phyloP scores from a whole-genome alignment of 2,329 filamentous ascomycete species.

The Monilinia polystroma region DNA sequence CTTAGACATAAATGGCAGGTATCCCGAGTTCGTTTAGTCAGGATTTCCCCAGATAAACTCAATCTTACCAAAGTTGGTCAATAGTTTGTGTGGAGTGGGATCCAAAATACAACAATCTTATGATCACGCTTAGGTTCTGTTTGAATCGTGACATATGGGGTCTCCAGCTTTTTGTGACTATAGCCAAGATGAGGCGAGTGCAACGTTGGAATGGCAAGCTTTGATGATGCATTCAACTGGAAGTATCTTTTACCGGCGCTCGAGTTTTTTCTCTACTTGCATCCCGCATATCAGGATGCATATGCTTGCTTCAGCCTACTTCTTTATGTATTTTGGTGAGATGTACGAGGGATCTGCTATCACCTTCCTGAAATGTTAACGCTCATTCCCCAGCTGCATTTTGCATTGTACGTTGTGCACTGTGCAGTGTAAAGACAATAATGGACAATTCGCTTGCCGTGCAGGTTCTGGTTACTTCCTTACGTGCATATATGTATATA shows the following conservation, averaged over 20 bases:
- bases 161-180: not conserved
- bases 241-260: not conserved
- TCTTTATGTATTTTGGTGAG: not conserved
- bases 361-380: conserved; percentile 6
- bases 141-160: not conserved
- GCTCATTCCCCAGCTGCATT: not conserved
- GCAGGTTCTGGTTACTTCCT: not conserved
- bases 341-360: conserved; percentile 1
- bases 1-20: not conserved
- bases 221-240: not conserved
- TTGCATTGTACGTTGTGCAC: not conserved
- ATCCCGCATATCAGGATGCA: not conserved
- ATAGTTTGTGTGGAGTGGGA: not conserved
- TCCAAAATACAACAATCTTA: not conserved
- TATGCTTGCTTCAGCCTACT: not conserved
- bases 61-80: not conserved
- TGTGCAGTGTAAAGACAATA: not conserved
- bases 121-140: not conserved
- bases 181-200: not conserved
- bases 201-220: not conserved
- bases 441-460: not conserved
- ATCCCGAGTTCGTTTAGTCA: not conserved
- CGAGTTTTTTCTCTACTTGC: not conserved
- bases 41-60: not conserved
- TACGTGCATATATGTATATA: not conserved